These are phyloP conservation scores for Alternaria consortialis DNA, from an alignment of 2,329 filamentous ascomycete genomes.

Conservation along the genomic window DNA sequence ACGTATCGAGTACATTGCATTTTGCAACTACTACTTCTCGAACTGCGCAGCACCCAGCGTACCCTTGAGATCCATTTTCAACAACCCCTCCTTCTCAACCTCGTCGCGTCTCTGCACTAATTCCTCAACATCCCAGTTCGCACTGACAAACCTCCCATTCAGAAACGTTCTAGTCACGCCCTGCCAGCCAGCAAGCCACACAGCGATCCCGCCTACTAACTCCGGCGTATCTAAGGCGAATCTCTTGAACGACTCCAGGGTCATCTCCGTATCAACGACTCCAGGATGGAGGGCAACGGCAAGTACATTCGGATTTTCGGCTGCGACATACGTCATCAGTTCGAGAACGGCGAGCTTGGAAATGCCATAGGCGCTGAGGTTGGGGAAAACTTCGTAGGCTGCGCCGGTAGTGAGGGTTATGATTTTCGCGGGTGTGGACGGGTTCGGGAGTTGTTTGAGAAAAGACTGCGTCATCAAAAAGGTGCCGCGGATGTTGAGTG, in stretches of 20 bases:
- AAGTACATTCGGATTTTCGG: slow-evolving; percentile 31
- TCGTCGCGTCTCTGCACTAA: slow-evolving; percentile 30
- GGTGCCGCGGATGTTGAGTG: slow-evolving; percentile 47
- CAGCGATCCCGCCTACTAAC: slow-evolving; percentile 37
- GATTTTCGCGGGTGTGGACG: slow-evolving; percentile 34
- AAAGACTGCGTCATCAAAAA: slow-evolving; percentile 47
- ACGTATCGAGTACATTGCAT: too few species aligned
- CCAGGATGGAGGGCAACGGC: slow-evolving; percentile 32
- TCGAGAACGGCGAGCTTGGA: slow-evolving; percentile 30
- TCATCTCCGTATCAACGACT: slow-evolving; percentile 25
- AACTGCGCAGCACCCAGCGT: slow-evolving; percentile 27
- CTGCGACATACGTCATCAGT: slow-evolving; percentile 30
- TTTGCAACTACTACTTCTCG: not conserved
- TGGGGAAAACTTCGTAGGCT: slow-evolving; percentile 24
- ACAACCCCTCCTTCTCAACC: slow-evolving; percentile 19
- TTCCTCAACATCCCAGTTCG: slow-evolving; percentile 46
- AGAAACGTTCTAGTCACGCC: slow-evolving; percentile 32
- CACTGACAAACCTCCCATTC: slow-evolving; percentile 35
- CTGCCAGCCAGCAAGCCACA: slow-evolving; percentile 39
- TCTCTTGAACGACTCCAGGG: slow-evolving; percentile 16
- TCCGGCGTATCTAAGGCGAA: slow-evolving; percentile 37
- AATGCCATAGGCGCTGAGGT: slow-evolving; percentile 26
- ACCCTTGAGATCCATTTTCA: slow-evolving; percentile 28
- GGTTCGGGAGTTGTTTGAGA: slow-evolving; percentile 31
- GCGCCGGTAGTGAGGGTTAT: slow-evolving; percentile 27